A percentile compares a stretch with the other conserved stretches of the same genome.
These are phyloP conservation scores for Mrakia hoshinonis DNA, from an alignment of 768 basidiomycete species.

Conservation along the genomic window DNA sequence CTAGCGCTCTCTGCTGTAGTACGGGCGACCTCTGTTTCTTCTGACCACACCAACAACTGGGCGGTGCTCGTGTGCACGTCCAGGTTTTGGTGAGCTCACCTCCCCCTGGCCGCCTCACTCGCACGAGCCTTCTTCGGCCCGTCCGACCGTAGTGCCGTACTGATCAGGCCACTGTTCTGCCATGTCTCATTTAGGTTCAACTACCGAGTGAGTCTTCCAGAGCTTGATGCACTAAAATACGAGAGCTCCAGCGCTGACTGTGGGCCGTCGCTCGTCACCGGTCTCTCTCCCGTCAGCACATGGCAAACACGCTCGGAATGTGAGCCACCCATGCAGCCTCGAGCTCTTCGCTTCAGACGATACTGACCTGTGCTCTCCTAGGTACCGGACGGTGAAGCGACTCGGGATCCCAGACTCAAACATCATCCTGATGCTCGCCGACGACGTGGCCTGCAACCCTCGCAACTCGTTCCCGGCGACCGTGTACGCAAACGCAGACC, in stretches of 20 bases:
- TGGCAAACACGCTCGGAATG: constrained; percentile 98
- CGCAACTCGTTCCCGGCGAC: constrained; percentile 85
- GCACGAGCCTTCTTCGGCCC: too few relatives aligned
- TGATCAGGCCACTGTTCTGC: too few relatives aligned
- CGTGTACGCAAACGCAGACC: constrained; percentile 80
- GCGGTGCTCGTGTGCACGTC: constrained; percentile 92
- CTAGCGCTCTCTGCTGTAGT: not conserved
- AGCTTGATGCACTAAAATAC: not conserved
- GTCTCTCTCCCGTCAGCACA: constrained; percentile 57
- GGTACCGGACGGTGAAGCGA: constrained; percentile 97
- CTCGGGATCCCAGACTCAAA: constrained; percentile 97
- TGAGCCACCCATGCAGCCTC: too few relatives aligned
- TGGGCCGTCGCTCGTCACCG: not conserved
- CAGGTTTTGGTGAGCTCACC: constrained; percentile 47
- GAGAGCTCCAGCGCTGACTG: not conserved
- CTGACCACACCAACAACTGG: constrained; percentile 90
- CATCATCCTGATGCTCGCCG: constrained; percentile 97
- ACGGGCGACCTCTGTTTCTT: not conserved
- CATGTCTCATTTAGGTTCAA: constrained; percentile 73
- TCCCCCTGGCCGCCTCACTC: too few relatives aligned
- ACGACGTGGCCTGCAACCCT: constrained; percentile 88
- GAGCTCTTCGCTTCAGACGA: too few relatives aligned
- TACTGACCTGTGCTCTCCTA: constrained; percentile 39
- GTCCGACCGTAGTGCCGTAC: too few relatives aligned
- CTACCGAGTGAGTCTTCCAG: constrained; percentile 70